Base-by-base conservation (phyloP, 768 basidiomycete genomes). In the Calocera viscosa region DNA sequence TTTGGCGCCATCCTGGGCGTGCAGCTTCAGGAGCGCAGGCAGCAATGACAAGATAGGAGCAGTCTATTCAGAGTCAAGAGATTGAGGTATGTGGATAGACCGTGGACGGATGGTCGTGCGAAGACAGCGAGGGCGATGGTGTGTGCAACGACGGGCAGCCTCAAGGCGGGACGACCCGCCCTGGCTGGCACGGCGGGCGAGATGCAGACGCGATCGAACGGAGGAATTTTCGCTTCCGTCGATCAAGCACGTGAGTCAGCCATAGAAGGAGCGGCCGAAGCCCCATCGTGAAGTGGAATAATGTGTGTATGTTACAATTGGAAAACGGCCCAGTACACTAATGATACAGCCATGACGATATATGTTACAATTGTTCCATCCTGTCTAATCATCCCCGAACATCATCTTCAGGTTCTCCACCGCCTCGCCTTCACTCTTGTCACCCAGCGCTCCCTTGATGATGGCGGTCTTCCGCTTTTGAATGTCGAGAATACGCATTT, bases 391-490 rank as follows among this genome's bases (percentile, higher is more conserved):
- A 47, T 83, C 81, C 22, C 82, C 88, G 71, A 89, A 88, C 82
- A 89, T 91, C 65, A 88, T 84, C 73, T 88, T 88, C 41, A 94
- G 77, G 72, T 94, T 91, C 72, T 91, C 86, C 5, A 92, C 73
- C 64, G 80, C 81, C 0, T 74, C 76, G 24, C 78, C 75, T 64
- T 77, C 78, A 26, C 64, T 67, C 63, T 71, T 82, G 60, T 86
- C 86, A 28, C 85, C 82, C 72, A 94, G 89, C 1, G 91, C 91
- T 73, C 90, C 89, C 70, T 86, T 89, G 24, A 94, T 82, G 63
- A 95, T 89, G 1, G 90, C 90, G 0, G 86, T 91, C 77, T 94
- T 95, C 39, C 90, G 80, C 72, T 87, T 86, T 75, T 94, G 93
- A 24, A 94, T 91, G 70, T 85, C 80, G 3, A 91, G 74, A 69